Conservation (phyloP, 257 asterid genomes). For the Solanum chmielewskii region DNA sequence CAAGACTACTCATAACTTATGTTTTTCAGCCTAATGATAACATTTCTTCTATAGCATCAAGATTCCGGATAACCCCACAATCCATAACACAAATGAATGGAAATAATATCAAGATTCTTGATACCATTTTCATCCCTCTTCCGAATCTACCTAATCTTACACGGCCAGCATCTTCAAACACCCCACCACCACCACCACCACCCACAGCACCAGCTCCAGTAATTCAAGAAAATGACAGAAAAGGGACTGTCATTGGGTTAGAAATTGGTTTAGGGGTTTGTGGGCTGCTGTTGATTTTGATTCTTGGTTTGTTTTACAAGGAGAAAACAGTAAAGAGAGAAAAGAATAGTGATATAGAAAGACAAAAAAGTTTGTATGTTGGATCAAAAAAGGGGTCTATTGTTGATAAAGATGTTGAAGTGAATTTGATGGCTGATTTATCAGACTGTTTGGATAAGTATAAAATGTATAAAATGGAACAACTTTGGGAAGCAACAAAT, state of each 20-base stretch:
- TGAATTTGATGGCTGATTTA: constrained; percentile 76
- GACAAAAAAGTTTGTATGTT: neutral
- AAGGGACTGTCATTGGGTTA: constrained; percentile 47
- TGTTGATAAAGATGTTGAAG: constrained; percentile 31
- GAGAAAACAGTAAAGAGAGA: constrained; percentile 24
- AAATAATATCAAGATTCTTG: constrained; percentile 11
- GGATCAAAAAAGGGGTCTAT: constrained; percentile 14
- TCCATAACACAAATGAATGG: constrained; percentile 46
- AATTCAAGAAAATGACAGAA: constrained; percentile 10
- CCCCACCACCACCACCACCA: neutral
- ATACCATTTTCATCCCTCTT: constrained; percentile 66
- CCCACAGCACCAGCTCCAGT: neutral
- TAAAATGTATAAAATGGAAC: constrained; percentile 56
- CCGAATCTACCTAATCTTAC: constrained; percentile 47
- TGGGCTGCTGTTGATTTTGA: constrained; percentile 24
- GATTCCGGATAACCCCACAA: constrained; percentile 32
- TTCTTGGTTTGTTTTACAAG: constrained; percentile 27
- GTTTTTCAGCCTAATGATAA: constrained; percentile 57
- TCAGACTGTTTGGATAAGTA: constrained; percentile 93
- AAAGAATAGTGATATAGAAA: constrained; percentile 29
- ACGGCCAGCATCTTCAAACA: constrained; percentile 24
- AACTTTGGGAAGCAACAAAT: constrained; percentile 57
- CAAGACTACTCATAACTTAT: constrained; percentile 49
- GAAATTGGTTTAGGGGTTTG: constrained; percentile 57
- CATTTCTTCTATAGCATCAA: constrained; percentile 32